These are phyloP conservation scores for Eruca vesicaria DNA, from an alignment of 441 rosid species.

Conservation along the genomic window DNA sequence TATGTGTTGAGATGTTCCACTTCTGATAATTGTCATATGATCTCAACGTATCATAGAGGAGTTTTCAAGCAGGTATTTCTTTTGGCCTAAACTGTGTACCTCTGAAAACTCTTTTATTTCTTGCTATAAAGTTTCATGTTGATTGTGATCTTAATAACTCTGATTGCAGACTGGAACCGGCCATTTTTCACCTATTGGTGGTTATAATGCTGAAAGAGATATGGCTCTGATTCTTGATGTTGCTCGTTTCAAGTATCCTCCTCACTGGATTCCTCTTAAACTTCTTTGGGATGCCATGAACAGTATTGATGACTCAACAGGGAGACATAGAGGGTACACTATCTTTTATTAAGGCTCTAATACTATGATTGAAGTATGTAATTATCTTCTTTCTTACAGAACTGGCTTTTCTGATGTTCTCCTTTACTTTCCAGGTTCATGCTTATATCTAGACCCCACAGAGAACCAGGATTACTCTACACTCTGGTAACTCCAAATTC, in stretches of 20 bases:
- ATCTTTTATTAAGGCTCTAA: slow-evolving; percentile 10
- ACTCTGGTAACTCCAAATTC: slow-evolving; percentile 46
- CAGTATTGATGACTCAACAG: slow-evolving; percentile 52
- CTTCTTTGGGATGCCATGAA: slow-evolving; percentile 83
- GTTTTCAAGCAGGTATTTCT: slow-evolving; percentile 63
- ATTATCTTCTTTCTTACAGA: background rate
- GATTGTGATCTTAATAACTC: background rate
- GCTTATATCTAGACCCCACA: slow-evolving; percentile 66
- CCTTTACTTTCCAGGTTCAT: slow-evolving; percentile 52
- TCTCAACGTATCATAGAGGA: slow-evolving; percentile 80
- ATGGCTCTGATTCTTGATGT: slow-evolving; percentile 77
- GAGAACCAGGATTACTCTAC: slow-evolving; percentile 64
- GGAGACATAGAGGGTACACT: slow-evolving; percentile 58
- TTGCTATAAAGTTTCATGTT: slow-evolving; percentile 7
- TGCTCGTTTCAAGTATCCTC: slow-evolving; percentile 80
- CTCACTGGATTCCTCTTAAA: slow-evolving; percentile 72
- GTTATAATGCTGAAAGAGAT: slow-evolving; percentile 66
- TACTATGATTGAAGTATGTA: background rate
- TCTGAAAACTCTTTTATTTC: no score
- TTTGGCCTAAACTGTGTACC: background rate
- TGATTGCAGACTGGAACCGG: slow-evolving; percentile 63
- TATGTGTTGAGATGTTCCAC: slow-evolving; percentile 53
- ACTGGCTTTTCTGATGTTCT: slow-evolving; percentile 6
- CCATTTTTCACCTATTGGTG: slow-evolving; percentile 77
- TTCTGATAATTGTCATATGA: slow-evolving; percentile 75